Base-by-base conservation (phyloP, 352 stramenopile species). In the Globisporangium cederbergense region DNA sequence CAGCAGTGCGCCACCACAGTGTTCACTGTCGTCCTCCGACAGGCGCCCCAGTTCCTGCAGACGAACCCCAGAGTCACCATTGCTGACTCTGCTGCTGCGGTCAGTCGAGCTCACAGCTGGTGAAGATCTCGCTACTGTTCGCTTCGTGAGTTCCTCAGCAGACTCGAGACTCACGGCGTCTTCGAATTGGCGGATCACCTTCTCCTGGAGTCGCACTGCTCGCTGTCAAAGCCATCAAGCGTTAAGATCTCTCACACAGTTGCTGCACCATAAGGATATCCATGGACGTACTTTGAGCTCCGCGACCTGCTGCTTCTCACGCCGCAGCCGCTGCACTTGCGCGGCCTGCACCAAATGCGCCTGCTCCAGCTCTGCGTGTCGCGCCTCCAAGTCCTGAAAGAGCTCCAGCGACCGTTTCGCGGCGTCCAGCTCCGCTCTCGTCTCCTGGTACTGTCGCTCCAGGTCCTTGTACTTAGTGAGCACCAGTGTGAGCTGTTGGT, bases 141-240 rank as follows among this genome's bases (percentile, higher is more conserved):
- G 51, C 50, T 46, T 36, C 13, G 18, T 18, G 53, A 32, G 36
- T 9, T 67, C 52, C 8, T 60, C 52, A 2, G 51, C 46, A 52
- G 74, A 65, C 58, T 86, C 69, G 50, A 72, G 65, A 22, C 72
- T 66, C 34, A 93, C 79, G 2, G 87, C 66, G 42, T 81, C 75
- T 64, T 95, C 85, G 28, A 95, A 85, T 67, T 91, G 86, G 18
- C 64, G 70, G 36, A 93, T 91, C n/a, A 95, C 86, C 32, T 78
- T 81, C 58, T 95, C 86, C 62, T 95, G 86, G 58, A 91, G 76
- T 0, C 73, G 77, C 13, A 95, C 75, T 5, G 82, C 79, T 71
- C 83, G 73, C 84, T 93, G 63, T 14, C 13, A 25, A 60, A 43
- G 18, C 18, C 34, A 42, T 4, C 22, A 32, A 53, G 16, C 25